Evolutionary conservation across 257 asterid species (phyloP).

Genomic region (Solanum rostratum): DNA sequence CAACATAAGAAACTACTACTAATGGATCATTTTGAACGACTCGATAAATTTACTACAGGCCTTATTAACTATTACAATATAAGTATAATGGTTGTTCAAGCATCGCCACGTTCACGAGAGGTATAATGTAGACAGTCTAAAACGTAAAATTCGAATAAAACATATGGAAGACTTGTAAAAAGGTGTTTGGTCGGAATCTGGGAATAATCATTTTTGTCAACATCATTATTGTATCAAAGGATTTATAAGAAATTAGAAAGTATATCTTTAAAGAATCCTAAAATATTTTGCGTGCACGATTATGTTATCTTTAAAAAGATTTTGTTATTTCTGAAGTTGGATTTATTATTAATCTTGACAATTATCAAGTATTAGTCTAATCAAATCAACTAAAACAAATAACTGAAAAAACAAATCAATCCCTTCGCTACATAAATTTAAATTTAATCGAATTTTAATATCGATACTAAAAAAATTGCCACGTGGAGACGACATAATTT

Average conservation of each 20-base stretch:
- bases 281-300: neutral
- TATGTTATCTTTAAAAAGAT: neutral
- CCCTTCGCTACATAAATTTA: no score
- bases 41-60: neutral
- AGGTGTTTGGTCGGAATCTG: neutral
- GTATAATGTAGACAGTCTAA: neutral
- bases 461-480: neutral
- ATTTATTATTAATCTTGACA: neutral
- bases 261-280: neutral
- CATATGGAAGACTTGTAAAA: neutral
- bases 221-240: neutral
- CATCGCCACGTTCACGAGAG: neutral
- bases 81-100: neutral
- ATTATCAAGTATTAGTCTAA: neutral
- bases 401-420: no score
- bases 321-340: neutral
- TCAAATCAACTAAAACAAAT: neutral
- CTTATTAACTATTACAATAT: neutral
- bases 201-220: neutral
- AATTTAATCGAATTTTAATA: neutral
- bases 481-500: neutral
- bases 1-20: no score
- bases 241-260: neutral
- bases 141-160: neutral
- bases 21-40: neutral